These are phyloP conservation scores for Didymella arachidicola DNA, from an alignment of 2,329 filamentous ascomycete genomes.

Conservation along the genomic window DNA sequence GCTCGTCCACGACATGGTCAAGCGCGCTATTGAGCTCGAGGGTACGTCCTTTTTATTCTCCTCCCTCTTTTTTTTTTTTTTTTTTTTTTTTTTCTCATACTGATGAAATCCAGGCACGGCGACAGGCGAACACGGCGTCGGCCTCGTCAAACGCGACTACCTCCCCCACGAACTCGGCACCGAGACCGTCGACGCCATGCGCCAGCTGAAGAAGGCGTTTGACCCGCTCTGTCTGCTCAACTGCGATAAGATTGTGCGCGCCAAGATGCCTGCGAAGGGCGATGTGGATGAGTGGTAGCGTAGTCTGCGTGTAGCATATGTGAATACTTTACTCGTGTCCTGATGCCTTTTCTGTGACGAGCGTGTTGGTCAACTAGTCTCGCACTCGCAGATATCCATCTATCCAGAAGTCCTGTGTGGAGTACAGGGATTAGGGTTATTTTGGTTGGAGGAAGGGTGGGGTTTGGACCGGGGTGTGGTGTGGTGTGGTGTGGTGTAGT, in stretches of 20 bases:
- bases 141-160: slow-evolving; percentile 85
- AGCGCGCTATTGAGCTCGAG: slow-evolving; percentile 83
- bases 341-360: no score
- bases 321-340: no score
- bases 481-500: no score
- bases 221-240: slow-evolving; percentile 75
- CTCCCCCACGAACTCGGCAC: slow-evolving; percentile 78
- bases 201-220: slow-evolving; percentile 82
- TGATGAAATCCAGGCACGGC: slow-evolving; percentile 64
- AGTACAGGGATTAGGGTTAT: no score
- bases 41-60: slow-evolving; percentile 46
- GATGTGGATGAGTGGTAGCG: slow-evolving; percentile 64
- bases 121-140: slow-evolving; percentile 85
- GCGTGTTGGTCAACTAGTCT: no score
- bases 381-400: no score
- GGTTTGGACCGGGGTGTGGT: no score
- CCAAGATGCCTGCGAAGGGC: slow-evolving; percentile 58
- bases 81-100: not conserved
- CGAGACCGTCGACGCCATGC: slow-evolving; percentile 80
- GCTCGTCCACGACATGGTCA: slow-evolving; percentile 84
- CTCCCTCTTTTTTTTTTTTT: not conserved
- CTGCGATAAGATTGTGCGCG: slow-evolving; percentile 70
- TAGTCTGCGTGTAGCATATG: no score
- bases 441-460: no score
- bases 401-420: no score